Evolutionary conservation across 169 alveolate genomes (phyloP).

Genomic region (Pseudocohnilembus persalinus): DNA sequence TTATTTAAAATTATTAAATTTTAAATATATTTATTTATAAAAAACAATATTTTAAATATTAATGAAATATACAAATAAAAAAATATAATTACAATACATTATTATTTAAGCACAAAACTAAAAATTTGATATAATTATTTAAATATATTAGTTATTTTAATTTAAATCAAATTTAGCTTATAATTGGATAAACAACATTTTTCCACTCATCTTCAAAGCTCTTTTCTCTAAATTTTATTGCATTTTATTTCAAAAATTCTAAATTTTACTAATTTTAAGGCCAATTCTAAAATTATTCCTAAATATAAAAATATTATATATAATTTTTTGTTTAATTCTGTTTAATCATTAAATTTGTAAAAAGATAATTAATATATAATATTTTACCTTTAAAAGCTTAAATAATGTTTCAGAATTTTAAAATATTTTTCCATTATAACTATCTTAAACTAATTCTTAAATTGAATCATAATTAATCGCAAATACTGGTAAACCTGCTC

Average conservation of each 20-base stretch:
- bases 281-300: not conserved
- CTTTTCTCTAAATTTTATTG: not conserved
- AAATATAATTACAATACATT: too few relatives aligned
- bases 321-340: slow-evolving; percentile 1
- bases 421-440: slow-evolving; percentile 13
- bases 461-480: slow-evolving; percentile 43
- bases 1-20: too few relatives aligned
- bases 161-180: not conserved
- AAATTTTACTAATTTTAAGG: slow-evolving; percentile 4
- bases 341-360: not conserved
- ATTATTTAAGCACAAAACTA: too few relatives aligned
- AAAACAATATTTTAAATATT: too few relatives aligned
- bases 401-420: slow-evolving; percentile 1
- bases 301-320: not conserved
- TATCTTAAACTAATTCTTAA: slow-evolving; percentile 15
- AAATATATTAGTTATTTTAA: too few relatives aligned
- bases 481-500: slow-evolving; percentile 87
- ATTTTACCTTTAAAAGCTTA: not conserved
- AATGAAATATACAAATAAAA: too few relatives aligned
- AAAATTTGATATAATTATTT: too few relatives aligned
- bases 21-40: too few relatives aligned
- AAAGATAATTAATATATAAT: too few relatives aligned
- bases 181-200: slow-evolving; percentile 3
- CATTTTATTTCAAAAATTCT: not conserved
- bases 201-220: slow-evolving; percentile 16